Evolutionary conservation across 2,329 filamentous ascomycete species (phyloP), one percentile per base, ranked within the genome.

Genomic region (Monilinia fructicola): DNA sequence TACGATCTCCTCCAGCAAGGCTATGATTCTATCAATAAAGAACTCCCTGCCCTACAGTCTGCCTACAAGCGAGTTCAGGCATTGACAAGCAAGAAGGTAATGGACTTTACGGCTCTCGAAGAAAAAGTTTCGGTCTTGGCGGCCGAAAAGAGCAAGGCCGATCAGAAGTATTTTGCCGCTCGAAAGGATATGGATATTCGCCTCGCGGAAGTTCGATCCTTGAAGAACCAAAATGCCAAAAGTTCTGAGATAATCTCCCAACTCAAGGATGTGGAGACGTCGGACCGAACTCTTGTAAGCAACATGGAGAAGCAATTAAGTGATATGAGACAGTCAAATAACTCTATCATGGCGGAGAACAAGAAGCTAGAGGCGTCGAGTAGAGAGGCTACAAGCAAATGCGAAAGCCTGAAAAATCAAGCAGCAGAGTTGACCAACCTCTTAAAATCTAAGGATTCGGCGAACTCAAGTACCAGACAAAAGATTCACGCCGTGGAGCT

Each of bases 121-220:
- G 93, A 97, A 66, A 90, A 90, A 69, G 82, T 94, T 48, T 81
- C 86, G 23, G 82, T 90, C 31, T 80, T 96, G 26, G 87, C 86
- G 52, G 91, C 92, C 0, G 93, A 99, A 78, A 99, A 99, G 81
- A 88, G 90, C 71, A 98, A 97, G 78, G 94, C 94, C 1, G 95
- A 99, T 75, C 94, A 98, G 76, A 98, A 98, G 78, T 99, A 96
- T 77, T 98, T 98, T 77, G 92, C 91, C 1, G 92, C 93, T 11
- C 93, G 96, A 83, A 97, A 97, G 77, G 90, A 93, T 72, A 96
- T 94, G 75, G 94, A 98, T 74, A 89, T 90, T 54, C 85, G 92
- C 61, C 90, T 93, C 67, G 84, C 86, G 67, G 94, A 98, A 78
- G 89, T 96, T 56, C 85, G 91, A 72, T 85, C 89, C 4, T 81